Conservation (phyloP, 1,284 basidiomycete species). For the Cystobasidium slooffiae region DNA sequence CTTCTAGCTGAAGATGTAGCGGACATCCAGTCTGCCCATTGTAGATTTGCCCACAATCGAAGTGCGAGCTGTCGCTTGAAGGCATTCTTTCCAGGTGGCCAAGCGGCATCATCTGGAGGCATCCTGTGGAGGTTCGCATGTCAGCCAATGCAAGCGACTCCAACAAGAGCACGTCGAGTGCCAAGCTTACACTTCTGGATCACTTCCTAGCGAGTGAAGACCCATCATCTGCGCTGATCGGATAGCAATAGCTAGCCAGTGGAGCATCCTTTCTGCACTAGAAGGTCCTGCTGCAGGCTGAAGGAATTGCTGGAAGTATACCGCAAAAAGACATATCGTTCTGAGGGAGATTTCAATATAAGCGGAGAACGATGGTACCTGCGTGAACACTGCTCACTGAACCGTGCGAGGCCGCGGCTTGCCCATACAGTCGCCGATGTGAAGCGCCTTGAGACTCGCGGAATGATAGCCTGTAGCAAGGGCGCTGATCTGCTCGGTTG, state of each 20-base stretch:
- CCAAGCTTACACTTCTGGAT: conserved; percentile 21
- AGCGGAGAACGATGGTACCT: background rate
- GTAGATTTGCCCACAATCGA: conserved; percentile 46
- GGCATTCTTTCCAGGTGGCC: conserved; percentile 49
- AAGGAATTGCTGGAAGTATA: conserved; percentile 48
- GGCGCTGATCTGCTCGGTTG: conserved; percentile 46
- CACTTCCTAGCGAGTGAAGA: conserved; percentile 46
- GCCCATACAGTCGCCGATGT: conserved; percentile 50
- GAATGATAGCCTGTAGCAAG: conserved; percentile 50
- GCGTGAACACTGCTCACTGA: conserved; percentile 41
- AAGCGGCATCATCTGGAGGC: conserved; percentile 51
- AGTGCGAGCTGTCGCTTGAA: conserved; percentile 48
- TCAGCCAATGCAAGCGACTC: background rate
- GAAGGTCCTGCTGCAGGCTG: conserved; percentile 42
- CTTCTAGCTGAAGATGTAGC: conserved; percentile 32
- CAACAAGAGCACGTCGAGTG: background rate
- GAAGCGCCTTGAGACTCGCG: conserved; percentile 47
- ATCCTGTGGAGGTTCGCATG: conserved; percentile 36
- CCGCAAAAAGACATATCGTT: conserved; percentile 44
- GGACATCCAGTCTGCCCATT: background rate
- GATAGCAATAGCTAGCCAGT: conserved; percentile 45
- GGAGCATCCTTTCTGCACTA: conserved; percentile 47
- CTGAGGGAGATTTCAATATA: conserved; percentile 34
- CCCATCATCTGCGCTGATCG: conserved; percentile 48
- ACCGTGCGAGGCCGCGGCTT: conserved; percentile 49